Conservation (phyloP, 306 rosid genomes). For the Acacia melanoxylon region DNA sequence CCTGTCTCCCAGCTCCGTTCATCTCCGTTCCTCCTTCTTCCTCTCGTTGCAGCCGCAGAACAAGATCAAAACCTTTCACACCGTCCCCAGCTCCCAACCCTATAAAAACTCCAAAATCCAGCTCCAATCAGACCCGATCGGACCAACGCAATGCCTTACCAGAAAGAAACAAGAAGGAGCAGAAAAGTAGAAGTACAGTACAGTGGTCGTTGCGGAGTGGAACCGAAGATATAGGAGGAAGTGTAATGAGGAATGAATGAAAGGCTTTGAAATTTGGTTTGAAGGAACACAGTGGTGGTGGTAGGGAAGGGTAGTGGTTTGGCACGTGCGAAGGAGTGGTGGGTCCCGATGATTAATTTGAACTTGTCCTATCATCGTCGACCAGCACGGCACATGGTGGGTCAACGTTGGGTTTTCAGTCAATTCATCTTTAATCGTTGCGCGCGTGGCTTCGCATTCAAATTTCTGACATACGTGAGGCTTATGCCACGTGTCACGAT, state of each 20-base stretch:
- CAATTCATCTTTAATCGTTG: conserved; percentile 37
- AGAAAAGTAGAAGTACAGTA: neutral
- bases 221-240: conserved; percentile 52
- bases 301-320: conserved; percentile 17
- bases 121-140: conserved; percentile 27
- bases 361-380: conserved; percentile 31
- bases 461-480: conserved; percentile 11
- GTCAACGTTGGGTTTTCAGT: conserved; percentile 34
- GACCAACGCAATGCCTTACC: neutral
- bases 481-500: conserved; percentile 38
- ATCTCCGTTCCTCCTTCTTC: conserved; percentile 36
- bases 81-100: neutral
- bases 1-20: conserved; percentile 86
- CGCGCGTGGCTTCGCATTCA: conserved; percentile 89
- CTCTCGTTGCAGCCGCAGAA: neutral
- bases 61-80: neutral
- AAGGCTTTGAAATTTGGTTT: conserved; percentile 46
- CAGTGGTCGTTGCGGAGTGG: conserved; percentile 32
- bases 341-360: conserved; percentile 39
- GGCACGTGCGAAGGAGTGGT: conserved; percentile 20
- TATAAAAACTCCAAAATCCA: neutral
- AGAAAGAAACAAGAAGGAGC: neutral
- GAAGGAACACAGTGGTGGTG: conserved; percentile 9
- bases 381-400: conserved; percentile 70
- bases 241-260: neutral